Percentiles rank a stretch among this genome's conserved stretches.
Conservation (phyloP, 2,329 filamentous ascomycete genomes). For the Claviceps citrina region DNA sequence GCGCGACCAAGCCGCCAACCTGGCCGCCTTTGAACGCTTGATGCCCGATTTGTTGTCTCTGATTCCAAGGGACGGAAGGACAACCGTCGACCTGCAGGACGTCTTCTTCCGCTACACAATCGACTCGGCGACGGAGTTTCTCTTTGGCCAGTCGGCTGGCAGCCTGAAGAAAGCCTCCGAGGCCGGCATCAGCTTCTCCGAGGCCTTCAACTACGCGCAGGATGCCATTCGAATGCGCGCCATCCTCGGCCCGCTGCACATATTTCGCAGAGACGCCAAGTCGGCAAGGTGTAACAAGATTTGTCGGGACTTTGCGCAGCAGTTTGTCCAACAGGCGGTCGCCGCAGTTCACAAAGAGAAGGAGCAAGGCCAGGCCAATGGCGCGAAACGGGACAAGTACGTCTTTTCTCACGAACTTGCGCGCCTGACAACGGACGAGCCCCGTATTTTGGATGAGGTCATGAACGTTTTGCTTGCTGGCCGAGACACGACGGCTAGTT, state of each 20-base stretch:
- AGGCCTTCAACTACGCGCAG: constrained; percentile 6
- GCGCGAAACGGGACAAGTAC: constrained; percentile 11
- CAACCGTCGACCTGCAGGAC: constrained; percentile 26
- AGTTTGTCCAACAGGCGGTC: constrained; percentile 56
- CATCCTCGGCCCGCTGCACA: constrained; percentile 29
- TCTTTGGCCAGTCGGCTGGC: constrained; percentile 42
- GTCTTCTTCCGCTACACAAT: constrained; percentile 34
- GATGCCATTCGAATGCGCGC: constrained; percentile 17
- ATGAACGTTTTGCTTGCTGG: constrained; percentile 31
- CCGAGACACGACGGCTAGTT: constrained; percentile 37
- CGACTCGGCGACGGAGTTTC: constrained; percentile 36
- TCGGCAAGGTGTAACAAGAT: constrained; percentile 45
- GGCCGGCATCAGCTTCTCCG: constrained; percentile 14
- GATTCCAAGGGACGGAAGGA: constrained; percentile 20
- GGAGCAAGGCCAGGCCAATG: constrained; percentile 15
- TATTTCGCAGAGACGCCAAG: constrained; percentile 45
- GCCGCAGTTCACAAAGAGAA: constrained; percentile 24
- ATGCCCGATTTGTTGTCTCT: constrained; percentile 10
- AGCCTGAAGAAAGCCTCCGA: constrained; percentile 11
- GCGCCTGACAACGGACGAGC: constrained; percentile 17
- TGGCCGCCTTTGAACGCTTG: constrained; percentile 21
- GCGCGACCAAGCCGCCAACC: constrained; percentile 27
- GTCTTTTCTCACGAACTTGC: constrained; percentile 19
- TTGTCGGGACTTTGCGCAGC: constrained; percentile 1
- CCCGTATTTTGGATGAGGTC: constrained; percentile 16